Percentiles rank a stretch among this genome's conserved stretches.
Conservation (phyloP, 257 asterid species). For the Vinca minor region DNA sequence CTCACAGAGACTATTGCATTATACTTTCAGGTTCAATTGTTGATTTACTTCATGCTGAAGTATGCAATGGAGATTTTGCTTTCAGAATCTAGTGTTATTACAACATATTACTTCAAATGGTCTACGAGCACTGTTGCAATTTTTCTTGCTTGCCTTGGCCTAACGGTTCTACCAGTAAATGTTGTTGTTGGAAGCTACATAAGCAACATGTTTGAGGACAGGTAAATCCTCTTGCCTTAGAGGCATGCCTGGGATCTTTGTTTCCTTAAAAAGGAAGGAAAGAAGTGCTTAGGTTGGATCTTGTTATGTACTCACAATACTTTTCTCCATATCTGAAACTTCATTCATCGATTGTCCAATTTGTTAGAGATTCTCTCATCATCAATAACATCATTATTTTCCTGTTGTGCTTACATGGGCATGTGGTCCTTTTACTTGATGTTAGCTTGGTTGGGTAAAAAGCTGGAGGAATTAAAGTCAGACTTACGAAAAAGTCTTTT, state of each 20-base stretch:
- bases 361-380: not conserved
- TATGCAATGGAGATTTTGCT: slow-evolving; percentile 94
- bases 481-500: too few species aligned
- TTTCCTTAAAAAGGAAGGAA: not conserved
- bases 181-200: slow-evolving; percentile 80
- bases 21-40: slow-evolving; percentile 75
- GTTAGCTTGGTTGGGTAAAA: not conserved
- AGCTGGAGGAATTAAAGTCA: not conserved
- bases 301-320: not conserved
- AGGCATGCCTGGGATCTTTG: slow-evolving; percentile 10
- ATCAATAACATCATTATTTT: not conserved
- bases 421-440: not conserved
- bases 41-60: slow-evolving; percentile 96
- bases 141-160: slow-evolving; percentile 85
- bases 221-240: slow-evolving; percentile 38
- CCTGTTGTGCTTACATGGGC: not conserved
- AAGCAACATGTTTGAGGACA: slow-evolving; percentile 94
- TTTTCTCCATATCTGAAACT: not conserved
- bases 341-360: not conserved
- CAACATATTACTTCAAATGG: slow-evolving; percentile 84
- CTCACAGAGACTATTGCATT: not conserved
- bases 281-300: not conserved
- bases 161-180: slow-evolving; percentile 89
- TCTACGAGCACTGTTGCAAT: slow-evolving; percentile 74
- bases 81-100: slow-evolving; percentile 91